Conservation (phyloP, 2,329 filamentous ascomycete genomes). For the Neocucurbitaria cava region DNA sequence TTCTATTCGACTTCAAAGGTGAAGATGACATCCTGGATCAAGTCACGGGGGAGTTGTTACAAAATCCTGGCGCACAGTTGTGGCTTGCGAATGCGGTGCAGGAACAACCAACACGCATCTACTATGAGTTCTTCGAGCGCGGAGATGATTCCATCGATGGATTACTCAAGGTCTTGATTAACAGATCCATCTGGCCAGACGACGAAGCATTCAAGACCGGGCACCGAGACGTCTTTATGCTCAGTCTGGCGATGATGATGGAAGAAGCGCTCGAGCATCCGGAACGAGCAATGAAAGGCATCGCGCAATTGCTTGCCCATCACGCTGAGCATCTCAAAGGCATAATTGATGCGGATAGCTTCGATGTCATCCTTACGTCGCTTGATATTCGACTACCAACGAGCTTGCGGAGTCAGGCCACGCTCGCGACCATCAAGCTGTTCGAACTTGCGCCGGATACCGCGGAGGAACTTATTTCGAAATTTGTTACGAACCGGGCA, state of each 20-base stretch:
- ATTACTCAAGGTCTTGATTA: slow-evolving; percentile 52
- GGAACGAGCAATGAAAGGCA: slow-evolving; percentile 66
- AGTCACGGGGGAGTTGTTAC: slow-evolving; percentile 48
- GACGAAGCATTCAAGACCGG: slow-evolving; percentile 54
- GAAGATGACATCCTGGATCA: slow-evolving; percentile 53
- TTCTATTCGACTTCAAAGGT: slow-evolving; percentile 51
- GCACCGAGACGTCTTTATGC: slow-evolving; percentile 68
- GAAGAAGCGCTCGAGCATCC: slow-evolving; percentile 81
- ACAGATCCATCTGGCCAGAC: slow-evolving; percentile 50
- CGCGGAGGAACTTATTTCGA: slow-evolving; percentile 72
- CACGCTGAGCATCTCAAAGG: slow-evolving; percentile 61
- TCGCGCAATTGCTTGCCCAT: slow-evolving; percentile 65
- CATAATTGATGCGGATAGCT: slow-evolving; percentile 74
- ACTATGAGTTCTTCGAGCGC: slow-evolving; percentile 53
- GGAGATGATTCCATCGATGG: slow-evolving; percentile 56
- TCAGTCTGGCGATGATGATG: slow-evolving; percentile 88
- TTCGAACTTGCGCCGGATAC: slow-evolving; percentile 77
- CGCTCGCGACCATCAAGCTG: slow-evolving; percentile 81
- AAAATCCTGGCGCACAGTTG: slow-evolving; percentile 47
- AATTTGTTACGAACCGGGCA: slow-evolving; percentile 77
- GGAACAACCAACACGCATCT: slow-evolving; percentile 51
- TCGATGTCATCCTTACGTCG: slow-evolving; percentile 85
- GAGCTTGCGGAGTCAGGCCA: slow-evolving; percentile 79
- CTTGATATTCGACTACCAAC: slow-evolving; percentile 82
- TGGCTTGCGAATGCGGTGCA: slow-evolving; percentile 48